phyloP scores from a whole-genome alignment of 768 basidiomycete species.

The Hysterangium stoloniferum region DNA sequence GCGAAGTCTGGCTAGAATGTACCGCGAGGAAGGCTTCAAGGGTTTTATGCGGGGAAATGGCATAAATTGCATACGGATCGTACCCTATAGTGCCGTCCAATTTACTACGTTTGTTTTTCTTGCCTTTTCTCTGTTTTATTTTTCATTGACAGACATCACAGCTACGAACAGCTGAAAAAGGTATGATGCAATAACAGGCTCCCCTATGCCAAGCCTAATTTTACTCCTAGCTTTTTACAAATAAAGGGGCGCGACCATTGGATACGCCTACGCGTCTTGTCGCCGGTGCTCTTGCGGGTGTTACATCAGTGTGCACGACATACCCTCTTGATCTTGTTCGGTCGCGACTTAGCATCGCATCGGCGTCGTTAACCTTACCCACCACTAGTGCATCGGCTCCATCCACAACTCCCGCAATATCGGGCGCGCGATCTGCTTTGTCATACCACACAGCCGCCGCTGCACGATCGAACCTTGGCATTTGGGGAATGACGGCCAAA shows the following conservation, averaged over 20 bases:
- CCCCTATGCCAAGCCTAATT: neutral
- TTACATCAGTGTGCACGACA: conserved; percentile 88
- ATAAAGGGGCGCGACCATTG: conserved; percentile 60
- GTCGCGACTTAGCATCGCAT: conserved; percentile 87
- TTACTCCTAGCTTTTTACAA: conserved; percentile 53
- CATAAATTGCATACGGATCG: conserved; percentile 86
- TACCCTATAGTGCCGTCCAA: conserved; percentile 64
- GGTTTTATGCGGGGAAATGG: conserved; percentile 94
- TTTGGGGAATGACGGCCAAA: conserved; percentile 85
- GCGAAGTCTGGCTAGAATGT: conserved; percentile 80
- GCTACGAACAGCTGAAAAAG: conserved; percentile 89
- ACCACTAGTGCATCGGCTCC: conserved; percentile 17
- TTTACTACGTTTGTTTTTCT: conserved; percentile 24
- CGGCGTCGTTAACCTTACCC: conserved; percentile 58
- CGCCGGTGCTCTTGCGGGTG: conserved; percentile 87
- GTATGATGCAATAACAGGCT: conserved; percentile 28
- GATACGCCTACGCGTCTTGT: conserved; percentile 84
- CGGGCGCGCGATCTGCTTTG: conserved; percentile 27
- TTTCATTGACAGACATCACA: conserved; percentile 28
- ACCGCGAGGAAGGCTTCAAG: conserved; percentile 86
- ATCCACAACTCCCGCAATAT: conserved; percentile 21
- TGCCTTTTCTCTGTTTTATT: neutral
- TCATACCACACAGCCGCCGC: conserved; percentile 40
- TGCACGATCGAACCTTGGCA: conserved; percentile 35
- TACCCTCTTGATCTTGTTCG: conserved; percentile 93